A percentile compares a stretch with the other conserved stretches of the same genome.
Evolutionary conservation across 352 stramenopile genomes (phyloP).

Genomic region (Phytophthora tubulina): DNA sequence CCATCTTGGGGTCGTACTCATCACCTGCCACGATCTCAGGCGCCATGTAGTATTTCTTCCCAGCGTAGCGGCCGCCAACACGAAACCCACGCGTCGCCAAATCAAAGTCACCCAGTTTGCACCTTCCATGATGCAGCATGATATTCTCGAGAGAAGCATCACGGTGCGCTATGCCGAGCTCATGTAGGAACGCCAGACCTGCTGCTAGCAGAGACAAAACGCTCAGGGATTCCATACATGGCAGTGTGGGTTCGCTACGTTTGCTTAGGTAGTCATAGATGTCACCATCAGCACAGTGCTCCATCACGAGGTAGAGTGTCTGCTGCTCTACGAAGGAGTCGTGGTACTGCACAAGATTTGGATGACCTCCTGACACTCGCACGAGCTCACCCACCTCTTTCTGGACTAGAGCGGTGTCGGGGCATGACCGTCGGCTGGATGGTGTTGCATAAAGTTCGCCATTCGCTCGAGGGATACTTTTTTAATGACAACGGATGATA

Average conservation of each 20-base stretch:
- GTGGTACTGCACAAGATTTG: slow-evolving; percentile 51
- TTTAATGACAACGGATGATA: slow-evolving; percentile 22
- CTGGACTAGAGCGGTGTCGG: slow-evolving; percentile 52
- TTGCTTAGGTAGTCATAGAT: slow-evolving; percentile 35
- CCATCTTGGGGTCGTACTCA: slow-evolving; percentile 26
- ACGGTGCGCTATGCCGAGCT: slow-evolving; percentile 44
- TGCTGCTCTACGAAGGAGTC: slow-evolving; percentile 53
- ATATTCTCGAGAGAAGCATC: slow-evolving; percentile 67
- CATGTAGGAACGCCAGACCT: slow-evolving; percentile 40
- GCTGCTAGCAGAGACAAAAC: slow-evolving; percentile 35
- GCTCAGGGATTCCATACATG: slow-evolving; percentile 26
- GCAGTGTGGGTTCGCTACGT: slow-evolving; percentile 17
- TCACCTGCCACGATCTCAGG: slow-evolving; percentile 43
- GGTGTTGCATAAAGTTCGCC: slow-evolving; percentile 29
- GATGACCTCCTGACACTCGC: slow-evolving; percentile 39
- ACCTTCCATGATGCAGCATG: slow-evolving; percentile 39
- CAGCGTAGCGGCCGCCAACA: slow-evolving; percentile 5
- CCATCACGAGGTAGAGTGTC: slow-evolving; percentile 54
- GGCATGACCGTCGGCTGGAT: slow-evolving; percentile 9
- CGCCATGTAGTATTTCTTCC: slow-evolving; percentile 50
- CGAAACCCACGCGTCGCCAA: slow-evolving; percentile 30
- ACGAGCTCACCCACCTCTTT: slow-evolving; percentile 43
- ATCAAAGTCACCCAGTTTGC: slow-evolving; percentile 65
- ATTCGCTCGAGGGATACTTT: slow-evolving; percentile 28
- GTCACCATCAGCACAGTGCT: slow-evolving; percentile 42